phyloP scores from a whole-genome alignment of 2,329 filamentous ascomycete species.

The Microcyclosporella mali region DNA sequence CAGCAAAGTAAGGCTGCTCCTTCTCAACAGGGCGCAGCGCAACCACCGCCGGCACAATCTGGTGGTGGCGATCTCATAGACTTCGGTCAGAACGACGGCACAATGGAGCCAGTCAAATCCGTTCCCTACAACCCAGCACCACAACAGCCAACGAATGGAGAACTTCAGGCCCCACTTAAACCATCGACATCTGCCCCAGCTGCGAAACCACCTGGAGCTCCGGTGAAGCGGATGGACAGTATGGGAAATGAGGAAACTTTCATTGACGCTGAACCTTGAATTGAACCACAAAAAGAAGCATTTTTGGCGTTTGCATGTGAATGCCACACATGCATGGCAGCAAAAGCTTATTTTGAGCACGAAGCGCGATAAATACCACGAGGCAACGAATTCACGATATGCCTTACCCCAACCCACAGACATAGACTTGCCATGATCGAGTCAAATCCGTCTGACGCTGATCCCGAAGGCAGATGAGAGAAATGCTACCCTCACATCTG shows the following conservation, averaged over 20 bases:
- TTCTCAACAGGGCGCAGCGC: conserved; percentile 15
- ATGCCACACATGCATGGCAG: background rate
- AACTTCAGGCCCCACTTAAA: conserved; percentile 11
- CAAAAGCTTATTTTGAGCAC: no score
- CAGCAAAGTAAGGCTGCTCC: conserved; percentile 13
- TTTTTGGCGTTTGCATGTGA: background rate
- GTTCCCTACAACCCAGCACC: conserved; percentile 1
- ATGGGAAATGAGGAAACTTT: conserved; percentile 42
- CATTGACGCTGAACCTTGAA: conserved; percentile 40
- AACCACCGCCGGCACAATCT: conserved; percentile 13
- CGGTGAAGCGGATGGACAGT: conserved; percentile 33
- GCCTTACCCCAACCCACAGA: no score
- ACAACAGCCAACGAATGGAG: conserved; percentile 3
- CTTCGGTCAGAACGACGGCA: conserved; percentile 44
- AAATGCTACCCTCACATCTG: no score
- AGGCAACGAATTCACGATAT: no score
- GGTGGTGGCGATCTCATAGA: conserved; percentile 49
- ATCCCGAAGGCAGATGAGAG: no score
- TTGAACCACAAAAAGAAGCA: background rate
- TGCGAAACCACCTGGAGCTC: conserved; percentile 24
- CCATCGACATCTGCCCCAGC: conserved; percentile 6
- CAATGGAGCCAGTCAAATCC: conserved; percentile 4
- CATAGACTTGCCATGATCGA: no score
- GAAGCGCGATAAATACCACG: no score
- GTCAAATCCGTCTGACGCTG: no score